These are phyloP conservation scores for Mycena sanguinolenta DNA, from an alignment of 768 basidiomycete genomes.

Conservation along the genomic window DNA sequence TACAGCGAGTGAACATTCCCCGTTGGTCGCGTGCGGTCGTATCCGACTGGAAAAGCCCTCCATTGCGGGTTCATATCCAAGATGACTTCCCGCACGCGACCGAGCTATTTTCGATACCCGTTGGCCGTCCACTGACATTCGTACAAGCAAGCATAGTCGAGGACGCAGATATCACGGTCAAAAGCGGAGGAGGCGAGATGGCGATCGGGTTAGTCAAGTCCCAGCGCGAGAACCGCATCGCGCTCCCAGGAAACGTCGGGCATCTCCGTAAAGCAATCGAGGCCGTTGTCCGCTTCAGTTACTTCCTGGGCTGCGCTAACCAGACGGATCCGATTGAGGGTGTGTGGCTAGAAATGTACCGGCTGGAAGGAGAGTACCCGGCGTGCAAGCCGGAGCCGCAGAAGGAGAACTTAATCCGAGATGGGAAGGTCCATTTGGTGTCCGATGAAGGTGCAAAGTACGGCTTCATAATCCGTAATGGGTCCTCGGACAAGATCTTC, in stretches of 20 bases:
- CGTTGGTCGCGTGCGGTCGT: too few species aligned
- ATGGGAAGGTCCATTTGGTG: too few species aligned
- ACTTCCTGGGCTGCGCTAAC: too few species aligned
- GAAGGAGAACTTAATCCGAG: slow-evolving; percentile 8
- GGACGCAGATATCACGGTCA: slow-evolving; percentile 1
- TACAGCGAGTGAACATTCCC: too few species aligned
- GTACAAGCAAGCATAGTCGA: background rate
- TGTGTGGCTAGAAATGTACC: slow-evolving; percentile 14
- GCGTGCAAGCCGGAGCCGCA: background rate
- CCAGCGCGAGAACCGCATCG: background rate
- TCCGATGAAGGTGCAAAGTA: too few species aligned
- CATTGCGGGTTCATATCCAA: background rate
- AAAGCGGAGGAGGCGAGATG: background rate
- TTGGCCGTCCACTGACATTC: background rate
- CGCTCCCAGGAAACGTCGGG: background rate
- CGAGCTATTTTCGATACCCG: background rate
- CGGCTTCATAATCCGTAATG: too few species aligned
- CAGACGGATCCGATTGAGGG: too few species aligned
- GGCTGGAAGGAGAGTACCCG: background rate
- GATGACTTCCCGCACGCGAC: background rate
- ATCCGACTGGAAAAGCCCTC: too few species aligned
- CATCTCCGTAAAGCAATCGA: background rate
- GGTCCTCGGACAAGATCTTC: too few species aligned
- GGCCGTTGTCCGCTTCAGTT: slow-evolving; percentile 3
- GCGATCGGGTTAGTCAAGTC: slow-evolving; percentile 12